Percentiles rank a stretch among this genome's conserved stretches.
phyloP scores from a whole-genome alignment of 1,284 basidiomycete genomes.

The Papiliotrema laurentii region DNA sequence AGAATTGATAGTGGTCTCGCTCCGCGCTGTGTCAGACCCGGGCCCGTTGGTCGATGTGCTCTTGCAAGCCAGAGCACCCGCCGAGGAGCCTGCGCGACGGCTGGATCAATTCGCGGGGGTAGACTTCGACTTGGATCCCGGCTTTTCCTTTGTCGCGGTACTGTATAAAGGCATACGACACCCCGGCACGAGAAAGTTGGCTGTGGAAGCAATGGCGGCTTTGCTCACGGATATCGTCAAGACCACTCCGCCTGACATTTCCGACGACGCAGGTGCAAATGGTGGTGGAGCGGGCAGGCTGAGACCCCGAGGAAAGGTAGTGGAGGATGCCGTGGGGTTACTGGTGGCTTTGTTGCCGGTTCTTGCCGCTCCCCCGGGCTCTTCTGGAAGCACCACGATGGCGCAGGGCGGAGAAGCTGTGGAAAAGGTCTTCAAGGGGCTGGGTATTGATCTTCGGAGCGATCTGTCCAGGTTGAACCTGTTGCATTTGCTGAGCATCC shows the following conservation, averaged over 20 bases:
- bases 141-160: slow-evolving; percentile 72
- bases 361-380: slow-evolving; percentile 59
- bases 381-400: too few species aligned
- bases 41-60: slow-evolving; percentile 59
- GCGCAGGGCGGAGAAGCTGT: slow-evolving; percentile 51
- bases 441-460: too few species aligned
- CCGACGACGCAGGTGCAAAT: slow-evolving; percentile 48
- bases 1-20: slow-evolving; percentile 56
- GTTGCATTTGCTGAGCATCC: slow-evolving; percentile 48
- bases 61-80: slow-evolving; percentile 59
- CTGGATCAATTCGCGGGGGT: slow-evolving; percentile 69
- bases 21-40: slow-evolving; percentile 54
- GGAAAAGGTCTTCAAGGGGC: too few species aligned
- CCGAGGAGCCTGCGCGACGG: slow-evolving; percentile 67
- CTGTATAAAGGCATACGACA: slow-evolving; percentile 81
- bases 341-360: slow-evolving; percentile 74
- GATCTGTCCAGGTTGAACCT: slow-evolving; percentile 52
- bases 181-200: slow-evolving; percentile 54
- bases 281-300: slow-evolving; percentile 36
- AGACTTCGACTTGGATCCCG: slow-evolving; percentile 73
- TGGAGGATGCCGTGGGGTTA: slow-evolving; percentile 64
- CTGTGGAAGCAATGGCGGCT: slow-evolving; percentile 29
- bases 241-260: slow-evolving; percentile 55
- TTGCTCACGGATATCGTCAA: slow-evolving; percentile 51
- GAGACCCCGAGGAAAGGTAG: slow-evolving; percentile 23